Evolutionary conservation across 2,329 filamentous ascomycete species (phyloP).

Genomic region (Thielaviopsis musarum): DNA sequence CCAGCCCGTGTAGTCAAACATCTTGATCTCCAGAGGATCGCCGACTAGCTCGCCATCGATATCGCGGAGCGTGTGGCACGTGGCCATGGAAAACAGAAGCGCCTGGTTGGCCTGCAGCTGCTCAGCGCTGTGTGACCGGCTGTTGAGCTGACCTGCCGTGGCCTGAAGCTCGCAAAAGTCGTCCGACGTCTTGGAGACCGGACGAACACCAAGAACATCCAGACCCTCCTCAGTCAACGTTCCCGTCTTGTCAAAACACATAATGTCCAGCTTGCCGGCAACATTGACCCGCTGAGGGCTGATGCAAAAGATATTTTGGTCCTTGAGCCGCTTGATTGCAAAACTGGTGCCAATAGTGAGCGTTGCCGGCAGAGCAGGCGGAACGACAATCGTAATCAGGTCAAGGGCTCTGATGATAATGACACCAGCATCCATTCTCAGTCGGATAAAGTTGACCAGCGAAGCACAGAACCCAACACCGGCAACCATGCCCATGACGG

Average conservation of each 20-base stretch:
- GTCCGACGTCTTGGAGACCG: constrained; percentile 30
- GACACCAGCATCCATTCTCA: constrained; percentile 71
- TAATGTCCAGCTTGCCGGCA: constrained; percentile 83
- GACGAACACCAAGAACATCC: constrained; percentile 76
- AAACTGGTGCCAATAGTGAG: constrained; percentile 95
- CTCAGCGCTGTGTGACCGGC: constrained; percentile 38
- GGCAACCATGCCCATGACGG: constrained; percentile 83
- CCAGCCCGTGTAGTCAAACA: constrained; percentile 97
- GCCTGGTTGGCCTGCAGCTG: constrained; percentile 13
- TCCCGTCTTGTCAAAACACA: constrained; percentile 99
- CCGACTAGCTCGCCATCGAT: constrained; percentile 82
- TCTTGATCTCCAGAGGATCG: constrained; percentile 89
- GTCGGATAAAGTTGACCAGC: constrained; percentile 78
- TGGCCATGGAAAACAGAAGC: constrained; percentile 79
- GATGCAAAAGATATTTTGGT: constrained; percentile 90
- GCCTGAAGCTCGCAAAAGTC: constrained; percentile 7
- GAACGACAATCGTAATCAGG: constrained; percentile 93
- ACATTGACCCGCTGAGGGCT: constrained; percentile 95
- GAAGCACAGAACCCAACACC: constrained; percentile 77
- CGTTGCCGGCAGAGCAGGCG: constrained; percentile 83
- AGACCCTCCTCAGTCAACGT: constrained; percentile 92
- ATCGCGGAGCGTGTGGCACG: constrained; percentile 77
- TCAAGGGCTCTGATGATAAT: constrained; percentile 87
- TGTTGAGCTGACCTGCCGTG: constrained; percentile 20
- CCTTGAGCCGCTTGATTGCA: constrained; percentile 68